Conservation (phyloP, 768 basidiomycete species). For the Suillus occidentalis region DNA sequence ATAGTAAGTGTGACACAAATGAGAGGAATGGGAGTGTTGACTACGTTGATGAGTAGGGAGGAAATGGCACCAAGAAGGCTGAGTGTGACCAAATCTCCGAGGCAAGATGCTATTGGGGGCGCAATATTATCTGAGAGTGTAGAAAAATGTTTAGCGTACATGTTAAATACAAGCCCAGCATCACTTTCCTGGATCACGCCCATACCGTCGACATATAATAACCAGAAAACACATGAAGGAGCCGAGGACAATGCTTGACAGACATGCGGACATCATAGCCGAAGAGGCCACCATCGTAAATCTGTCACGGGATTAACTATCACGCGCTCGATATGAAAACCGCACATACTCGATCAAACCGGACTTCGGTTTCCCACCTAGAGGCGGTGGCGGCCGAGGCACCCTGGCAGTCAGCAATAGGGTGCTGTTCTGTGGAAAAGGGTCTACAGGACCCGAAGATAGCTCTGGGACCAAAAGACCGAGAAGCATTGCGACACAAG, state of each 20-base stretch:
- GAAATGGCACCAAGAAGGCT: slow-evolving; percentile 78
- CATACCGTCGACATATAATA: slow-evolving; percentile 70
- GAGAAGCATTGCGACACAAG: slow-evolving; percentile 71
- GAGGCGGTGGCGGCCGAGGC: slow-evolving; percentile 24
- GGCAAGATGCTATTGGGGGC: slow-evolving; percentile 87
- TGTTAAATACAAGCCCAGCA: not conserved
- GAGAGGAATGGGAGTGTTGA: slow-evolving; percentile 67
- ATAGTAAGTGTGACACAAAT: slow-evolving; percentile 49
- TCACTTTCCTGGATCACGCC: slow-evolving; percentile 78
- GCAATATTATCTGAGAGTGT: slow-evolving; percentile 81
- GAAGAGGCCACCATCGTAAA: slow-evolving; percentile 76
- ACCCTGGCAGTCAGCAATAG: slow-evolving; percentile 17
- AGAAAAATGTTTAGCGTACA: not conserved
- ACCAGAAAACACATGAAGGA: slow-evolving; percentile 91
- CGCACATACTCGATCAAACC: slow-evolving; percentile 39
- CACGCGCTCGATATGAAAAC: not conserved
- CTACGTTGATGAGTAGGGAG: slow-evolving; percentile 62
- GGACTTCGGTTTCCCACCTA: slow-evolving; percentile 33
- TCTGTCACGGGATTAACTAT: slow-evolving; percentile 39
- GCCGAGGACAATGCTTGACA: slow-evolving; percentile 78
- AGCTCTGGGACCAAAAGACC: slow-evolving; percentile 56
- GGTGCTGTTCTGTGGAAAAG: slow-evolving; percentile 14
- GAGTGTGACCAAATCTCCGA: slow-evolving; percentile 92
- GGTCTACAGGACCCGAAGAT: slow-evolving; percentile 13
- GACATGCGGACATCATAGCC: slow-evolving; percentile 77